Percentiles rank a stretch among this genome's conserved stretches.
Evolutionary conservation across 345 rosid species (phyloP).

Genomic region (Salix arbutifolia): DNA sequence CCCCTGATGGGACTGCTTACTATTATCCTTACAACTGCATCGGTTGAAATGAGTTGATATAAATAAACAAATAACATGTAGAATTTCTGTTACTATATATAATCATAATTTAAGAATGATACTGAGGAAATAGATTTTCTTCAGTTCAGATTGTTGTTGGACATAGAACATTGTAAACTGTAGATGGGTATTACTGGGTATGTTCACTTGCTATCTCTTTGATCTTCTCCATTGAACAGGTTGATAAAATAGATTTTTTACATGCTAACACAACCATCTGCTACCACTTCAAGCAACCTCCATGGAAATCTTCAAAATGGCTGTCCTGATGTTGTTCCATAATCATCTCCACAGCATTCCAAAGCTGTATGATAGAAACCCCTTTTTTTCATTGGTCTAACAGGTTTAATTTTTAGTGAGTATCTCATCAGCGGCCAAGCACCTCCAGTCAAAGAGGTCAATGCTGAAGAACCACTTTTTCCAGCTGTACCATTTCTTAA

Average conservation of each 20-base stretch:
- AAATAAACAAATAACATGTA: background rate
- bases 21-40: background rate
- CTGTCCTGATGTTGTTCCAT: background rate
- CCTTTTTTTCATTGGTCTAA: constrained; percentile 9
- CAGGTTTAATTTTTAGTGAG: constrained; percentile 93
- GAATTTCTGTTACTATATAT: background rate
- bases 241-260: background rate
- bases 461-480: constrained; percentile 92
- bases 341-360: background rate
- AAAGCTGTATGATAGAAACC: background rate
- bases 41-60: background rate
- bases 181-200: background rate
- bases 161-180: background rate
- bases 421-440: constrained; percentile 93
- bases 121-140: background rate
- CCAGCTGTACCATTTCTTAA: constrained; percentile 50
- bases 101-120: background rate
- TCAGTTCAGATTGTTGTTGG: background rate
- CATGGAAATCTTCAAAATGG: background rate
- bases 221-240: background rate
- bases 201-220: background rate
- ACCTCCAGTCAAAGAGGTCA: constrained; percentile 84
- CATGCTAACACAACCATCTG: background rate
- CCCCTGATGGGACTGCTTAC: background rate
- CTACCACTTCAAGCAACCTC: background rate